A percentile compares a stretch with the other conserved stretches of the same genome.
Evolutionary conservation across 2,329 filamentous ascomycete species (phyloP).

Genomic region (Arthrobotrys sphaeroides): DNA sequence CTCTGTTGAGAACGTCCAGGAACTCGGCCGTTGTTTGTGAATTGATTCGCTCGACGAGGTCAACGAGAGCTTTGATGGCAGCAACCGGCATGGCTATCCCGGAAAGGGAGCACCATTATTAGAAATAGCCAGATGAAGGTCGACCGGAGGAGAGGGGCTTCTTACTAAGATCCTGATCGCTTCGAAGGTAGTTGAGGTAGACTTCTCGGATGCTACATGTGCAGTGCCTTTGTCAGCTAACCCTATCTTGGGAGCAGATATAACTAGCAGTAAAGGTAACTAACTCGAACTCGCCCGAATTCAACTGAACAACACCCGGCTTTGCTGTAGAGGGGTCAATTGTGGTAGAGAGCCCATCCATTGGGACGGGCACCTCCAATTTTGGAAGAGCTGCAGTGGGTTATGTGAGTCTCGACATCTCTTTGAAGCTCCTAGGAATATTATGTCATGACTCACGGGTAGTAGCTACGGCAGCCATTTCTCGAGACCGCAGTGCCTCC

Average conservation of each 20-base stretch:
- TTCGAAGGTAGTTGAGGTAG: constrained; percentile 38
- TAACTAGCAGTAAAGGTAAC: neutral
- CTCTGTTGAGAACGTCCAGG: constrained; percentile 80
- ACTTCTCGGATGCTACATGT: constrained; percentile 24
- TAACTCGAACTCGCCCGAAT: constrained; percentile 46
- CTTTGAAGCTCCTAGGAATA: neutral
- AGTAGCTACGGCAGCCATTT: constrained; percentile 21
- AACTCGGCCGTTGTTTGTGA: constrained; percentile 93
- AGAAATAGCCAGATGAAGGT: neutral
- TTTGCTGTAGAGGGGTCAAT: neutral
- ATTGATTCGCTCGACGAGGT: constrained; percentile 79
- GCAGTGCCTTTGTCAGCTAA: neutral
- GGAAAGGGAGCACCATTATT: neutral
- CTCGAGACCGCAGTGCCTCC: neutral
- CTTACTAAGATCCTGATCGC: constrained; percentile 45
- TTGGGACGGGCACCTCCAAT: constrained; percentile 3
- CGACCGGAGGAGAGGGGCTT: neutral
- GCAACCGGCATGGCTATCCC: constrained; percentile 90
- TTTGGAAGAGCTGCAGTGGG: constrained; percentile 19
- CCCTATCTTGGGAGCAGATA: neutral
- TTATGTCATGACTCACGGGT: constrained; percentile 29
- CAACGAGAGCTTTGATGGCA: constrained; percentile 89
- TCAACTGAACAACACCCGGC: constrained; percentile 27
- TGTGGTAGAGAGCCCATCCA: neutral
- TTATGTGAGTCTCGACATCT: neutral